Evolutionary conservation across 148 eudicot species (phyloP), one percentile per base, ranked within the genome.

Genomic region (Gaultheria prostrata): DNA sequence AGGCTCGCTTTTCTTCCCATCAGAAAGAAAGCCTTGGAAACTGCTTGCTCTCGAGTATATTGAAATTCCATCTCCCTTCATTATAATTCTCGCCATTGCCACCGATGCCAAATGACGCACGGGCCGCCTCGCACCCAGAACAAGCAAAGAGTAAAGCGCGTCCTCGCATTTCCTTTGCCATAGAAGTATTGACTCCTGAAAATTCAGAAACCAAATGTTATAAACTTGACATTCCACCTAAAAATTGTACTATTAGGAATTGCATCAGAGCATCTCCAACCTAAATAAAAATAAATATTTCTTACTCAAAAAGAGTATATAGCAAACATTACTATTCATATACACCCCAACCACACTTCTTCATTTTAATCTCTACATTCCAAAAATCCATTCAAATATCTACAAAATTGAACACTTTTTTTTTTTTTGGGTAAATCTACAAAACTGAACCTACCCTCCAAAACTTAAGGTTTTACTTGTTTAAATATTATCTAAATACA

Each of bases 141-240:
- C 92, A 83, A 97, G 89, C 80, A 97, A 83, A 61, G 98, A 92
- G 89, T 89, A 89, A 51, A 97, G 93, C 49, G 97, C 95, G 80
- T 97, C 97, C 90, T 97, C 99, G 39, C 99, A 93, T 89, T 94
- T 97, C 84, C 99, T 90, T 92, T 97, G 99, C 89, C 94, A 94
- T 82, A 90, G 61, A 73, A 90, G 83, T 85, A 97, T 85, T 78
- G 95, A 91, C 11, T 97, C 98, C 99, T 97, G 89, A 72, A 80
- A 80, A 56, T 51, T 81, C 32, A 21, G 51, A 78, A 50, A 78
- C 45, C 35, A 1, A 39, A 14, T 6, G 15, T 10, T 3, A 0
- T 21, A 24, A 39, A 21, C 3, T n/a, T 24, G 24, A 12, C 21
- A 24, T 50, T 24, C 79, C 18, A 32, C 32, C 0, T 1, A 30